Evolutionary conservation across 2,329 filamentous ascomycete species (phyloP), one percentile per base, ranked within the genome.

Genomic region (Gaeumannomyces sp.): DNA sequence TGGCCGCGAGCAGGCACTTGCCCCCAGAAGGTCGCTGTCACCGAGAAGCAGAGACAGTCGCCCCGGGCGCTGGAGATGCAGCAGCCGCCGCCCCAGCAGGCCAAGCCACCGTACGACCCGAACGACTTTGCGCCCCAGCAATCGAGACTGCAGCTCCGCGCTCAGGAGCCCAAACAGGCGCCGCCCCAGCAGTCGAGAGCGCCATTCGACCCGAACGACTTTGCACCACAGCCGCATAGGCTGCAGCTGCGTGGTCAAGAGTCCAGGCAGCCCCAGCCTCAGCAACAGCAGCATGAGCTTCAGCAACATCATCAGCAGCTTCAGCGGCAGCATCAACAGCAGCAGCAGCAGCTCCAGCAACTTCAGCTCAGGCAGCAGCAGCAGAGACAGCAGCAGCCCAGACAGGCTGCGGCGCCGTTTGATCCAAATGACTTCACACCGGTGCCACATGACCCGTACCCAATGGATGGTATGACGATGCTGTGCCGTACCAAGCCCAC

Each of bases 381-480:
- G 33, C 56, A 27, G 27, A 63, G 31, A 31, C 62, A 63, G 13
- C 57, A 59, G 5, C 62, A 59, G 53, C 31, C 25, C 13, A 59
- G 57, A 38, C 70, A 70, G 64, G 68, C 68, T 65, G 70, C 71
- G 57, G 61, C 72, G n/a, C 74, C 76, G 35, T 79, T 83, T 63
- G 85, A 87, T 66, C 69, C 75, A 56, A 80, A 78, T 65, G 88
- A 93, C 68, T 85, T 91, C 66, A 82, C 87, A 4, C 78, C 86
- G 19, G 85, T 96, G 3, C 93, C 94, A 19, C 93, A 97, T 71
- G 96, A 98, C 71, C 92, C 95, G 13, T 97, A 97, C 74, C 93
- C 94, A 0, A 86, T 90, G 75, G 94, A 98, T 73, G 94, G 93
- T 5, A 98, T 98, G 93, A 97, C 94, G 0, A 96, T 98, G 86